Evolutionary conservation across 495 filamentous ascomycete genomes (phyloP), one percentile per base, ranked within the genome.

Genomic region (Penicillium coffeae): DNA sequence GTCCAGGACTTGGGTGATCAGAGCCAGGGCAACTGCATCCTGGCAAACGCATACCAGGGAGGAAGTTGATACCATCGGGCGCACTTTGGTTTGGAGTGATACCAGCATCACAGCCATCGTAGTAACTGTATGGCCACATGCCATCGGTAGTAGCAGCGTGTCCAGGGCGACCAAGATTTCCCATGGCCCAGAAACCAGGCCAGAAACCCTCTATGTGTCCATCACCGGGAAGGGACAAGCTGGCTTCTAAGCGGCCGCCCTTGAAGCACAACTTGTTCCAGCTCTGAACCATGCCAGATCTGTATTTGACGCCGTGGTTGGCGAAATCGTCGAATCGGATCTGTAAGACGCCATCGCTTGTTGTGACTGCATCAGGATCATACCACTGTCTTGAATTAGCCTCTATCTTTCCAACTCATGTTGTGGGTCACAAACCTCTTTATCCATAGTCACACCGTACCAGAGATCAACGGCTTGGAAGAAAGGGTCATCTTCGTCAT

Each of bases 181-280:
- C 85, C 84, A 87, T 87, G 0, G 86, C 77, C 87, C 87, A 90
- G 65, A 88, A 87, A 55, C 86, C 87, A 45, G 86, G 86, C 87
- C 87, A 90, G 63, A 89, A 85, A 15, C 87, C 85, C 21, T 80
- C 70, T 20, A 79, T 74, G 35, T 88, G 81, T 5, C 86, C 87
- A 22, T 74, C 60, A 15, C 87, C 87, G 4, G 87, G 87, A 8
- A 90, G 71, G 1, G 87, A 91, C 25, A 87, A 78, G 54, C 83
- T 87, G 10, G 86, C 87, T 68, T 90, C 86, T n/a, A 90, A 63
- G 33, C 83, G 73, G 12, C 87, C 87, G 14, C 87, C 87, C 41
- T 83, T 87, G 64, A 89, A 87, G 61, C 87, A 89, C 36, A 89
- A 51, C 57, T 89, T 81, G 63, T 90, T 90, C 87, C 87, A 90